Percentiles rank a stretch among this genome's conserved stretches.
Evolutionary conservation across 2,329 filamentous ascomycete genomes (phyloP).

Genomic region (Fusarium paranaense): DNA sequence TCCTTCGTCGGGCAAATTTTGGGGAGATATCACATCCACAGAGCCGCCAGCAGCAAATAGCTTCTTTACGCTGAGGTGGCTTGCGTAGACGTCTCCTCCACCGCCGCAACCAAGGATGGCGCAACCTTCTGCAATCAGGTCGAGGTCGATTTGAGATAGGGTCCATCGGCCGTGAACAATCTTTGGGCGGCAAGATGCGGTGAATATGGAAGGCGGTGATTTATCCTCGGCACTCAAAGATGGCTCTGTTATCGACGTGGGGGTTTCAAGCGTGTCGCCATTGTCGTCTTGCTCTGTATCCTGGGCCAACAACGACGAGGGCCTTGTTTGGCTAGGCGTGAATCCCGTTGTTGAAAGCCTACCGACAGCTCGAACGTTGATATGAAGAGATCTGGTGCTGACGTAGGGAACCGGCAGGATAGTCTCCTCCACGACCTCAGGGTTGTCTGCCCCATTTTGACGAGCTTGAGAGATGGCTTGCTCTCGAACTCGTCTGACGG

Average conservation of each 20-base stretch:
- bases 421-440: not conserved
- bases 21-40: not conserved
- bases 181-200: not conserved
- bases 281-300: not conserved
- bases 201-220: not conserved
- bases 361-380: not conserved
- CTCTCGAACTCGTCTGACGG: not conserved
- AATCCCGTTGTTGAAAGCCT: not conserved
- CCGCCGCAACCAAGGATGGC: not conserved
- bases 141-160: not conserved
- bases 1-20: not conserved
- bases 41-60: not conserved
- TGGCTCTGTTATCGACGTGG: not conserved
- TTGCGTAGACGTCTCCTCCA: not conserved
- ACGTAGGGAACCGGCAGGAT: not conserved
- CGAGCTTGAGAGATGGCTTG: not conserved
- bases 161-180: not conserved
- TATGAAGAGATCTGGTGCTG: not conserved
- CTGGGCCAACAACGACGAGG: fast-evolving
- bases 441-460: not conserved
- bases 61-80: not conserved
- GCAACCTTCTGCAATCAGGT: not conserved
- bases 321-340: not conserved
- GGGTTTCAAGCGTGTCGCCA: not conserved
- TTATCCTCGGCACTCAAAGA: not conserved